These are phyloP conservation scores for Circinella minor DNA, from an alignment of 371 early-diverging fungal genomes.

Conservation along the genomic window DNA sequence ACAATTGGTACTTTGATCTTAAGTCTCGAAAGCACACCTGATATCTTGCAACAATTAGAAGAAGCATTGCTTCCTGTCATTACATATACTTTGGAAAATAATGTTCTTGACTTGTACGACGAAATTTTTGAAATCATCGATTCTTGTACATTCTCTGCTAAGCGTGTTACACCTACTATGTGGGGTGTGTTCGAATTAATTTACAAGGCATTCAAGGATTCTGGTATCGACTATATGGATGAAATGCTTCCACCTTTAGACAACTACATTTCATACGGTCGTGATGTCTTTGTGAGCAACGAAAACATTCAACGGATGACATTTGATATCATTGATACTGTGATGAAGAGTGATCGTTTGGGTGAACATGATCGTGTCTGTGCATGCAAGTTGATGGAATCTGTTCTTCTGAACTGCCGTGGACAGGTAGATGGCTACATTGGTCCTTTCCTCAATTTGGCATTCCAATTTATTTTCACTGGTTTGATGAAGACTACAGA, in stretches of 20 bases:
- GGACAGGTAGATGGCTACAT: conserved; percentile 70
- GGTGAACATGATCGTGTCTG: conserved; percentile 74
- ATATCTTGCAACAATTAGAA: conserved; percentile 71
- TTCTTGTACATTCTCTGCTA: conserved; percentile 79
- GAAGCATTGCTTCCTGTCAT: conserved; percentile 73
- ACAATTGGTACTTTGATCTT: conserved; percentile 86
- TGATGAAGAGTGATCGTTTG: conserved; percentile 70
- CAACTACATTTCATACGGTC: conserved; percentile 87
- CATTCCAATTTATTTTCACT: conserved; percentile 65
- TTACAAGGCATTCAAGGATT: conserved; percentile 73
- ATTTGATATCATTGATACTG: conserved; percentile 74
- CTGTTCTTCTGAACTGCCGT: conserved; percentile 77
- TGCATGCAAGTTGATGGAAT: conserved; percentile 81
- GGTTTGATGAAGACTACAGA: conserved; percentile 61
- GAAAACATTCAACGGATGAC: conserved; percentile 66
- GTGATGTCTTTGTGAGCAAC: conserved; percentile 65
- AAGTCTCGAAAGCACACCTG: conserved; percentile 72
- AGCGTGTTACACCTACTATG: conserved; percentile 80
- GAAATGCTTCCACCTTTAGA: conserved; percentile 85
- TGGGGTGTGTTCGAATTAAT: conserved; percentile 85
- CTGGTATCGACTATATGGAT: conserved; percentile 80
- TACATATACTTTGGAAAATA: conserved; percentile 72
- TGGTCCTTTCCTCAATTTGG: conserved; percentile 66
- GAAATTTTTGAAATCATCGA: conserved; percentile 90
- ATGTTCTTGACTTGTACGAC: conserved; percentile 80